Evolutionary conservation across 75 land plant genomes (phyloP), one percentile per base, ranked within the genome.

Genomic region (Azolla pinnata): DNA sequence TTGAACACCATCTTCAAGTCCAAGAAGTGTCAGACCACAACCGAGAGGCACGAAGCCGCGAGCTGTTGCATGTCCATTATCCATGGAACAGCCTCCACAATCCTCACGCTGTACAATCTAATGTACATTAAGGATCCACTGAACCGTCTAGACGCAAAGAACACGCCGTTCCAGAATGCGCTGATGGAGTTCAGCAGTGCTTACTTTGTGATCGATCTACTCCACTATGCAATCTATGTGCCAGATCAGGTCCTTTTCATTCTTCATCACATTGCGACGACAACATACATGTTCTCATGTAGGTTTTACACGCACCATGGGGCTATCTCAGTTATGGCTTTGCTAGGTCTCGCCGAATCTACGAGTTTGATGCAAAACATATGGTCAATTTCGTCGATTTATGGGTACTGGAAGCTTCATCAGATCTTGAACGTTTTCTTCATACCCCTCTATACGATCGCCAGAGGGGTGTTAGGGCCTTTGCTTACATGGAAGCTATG

Each of bases 111-210:
- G 21, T 47, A 30, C 26, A 66, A 79, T 17, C 78, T 91, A 17
- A 25, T 34, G 21, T 47, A 30, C 26, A 66, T 76, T 17, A 14
- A 4, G 33, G 20, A 18, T 29, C 54, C 18, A 31, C 21, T 62
- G 46, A 20, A 34, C 38, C 29, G 57, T 29, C 50, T 62, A 18
- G 75, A 69, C 20, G 66, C 82, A 1, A 74, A 68, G 12, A 90
- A 90, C 57, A 74, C 87, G 1, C 4, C 18, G 0, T 33, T 61
- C 27, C 66, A 83, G 61, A 75, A 76, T 56, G 46, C 57, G 4
- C 77, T 90, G n/a, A 77, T 90, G 59, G 96, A 90, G 24, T 86
- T 66, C 61, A 83, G 92, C 60, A 72, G 81, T 30, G 87, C 96
- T 17, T 90, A 90, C 62, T 87, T 87, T 74, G 1, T 64, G 0